phyloP scores from a whole-genome alignment of 1,139 yeast species.

The Blastobotrys petasosporus region DNA sequence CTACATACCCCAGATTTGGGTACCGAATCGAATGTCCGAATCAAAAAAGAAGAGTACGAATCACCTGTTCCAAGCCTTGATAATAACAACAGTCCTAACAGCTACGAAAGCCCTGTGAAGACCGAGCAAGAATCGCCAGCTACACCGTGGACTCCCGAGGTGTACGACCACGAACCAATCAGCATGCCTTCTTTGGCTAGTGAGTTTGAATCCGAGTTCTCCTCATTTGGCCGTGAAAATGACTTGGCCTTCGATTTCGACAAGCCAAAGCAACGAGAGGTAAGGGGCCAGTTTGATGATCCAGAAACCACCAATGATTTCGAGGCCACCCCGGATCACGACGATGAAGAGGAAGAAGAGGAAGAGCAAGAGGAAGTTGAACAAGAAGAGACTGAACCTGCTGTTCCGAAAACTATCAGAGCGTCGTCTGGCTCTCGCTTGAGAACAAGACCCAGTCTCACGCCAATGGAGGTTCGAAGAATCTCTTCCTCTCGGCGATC shows the following conservation, averaged over 20 bases:
- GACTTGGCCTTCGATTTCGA: slow-evolving; percentile 20
- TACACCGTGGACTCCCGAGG: background rate
- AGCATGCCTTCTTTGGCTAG: slow-evolving; percentile 11
- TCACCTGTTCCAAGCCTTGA: slow-evolving; percentile 23
- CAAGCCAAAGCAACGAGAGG: slow-evolving; percentile 10
- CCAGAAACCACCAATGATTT: slow-evolving; percentile 5
- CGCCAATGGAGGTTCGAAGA: slow-evolving; percentile 27
- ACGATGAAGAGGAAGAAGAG: slow-evolving; percentile 12
- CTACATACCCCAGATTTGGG: background rate
- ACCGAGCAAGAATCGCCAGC: slow-evolving; percentile 9
- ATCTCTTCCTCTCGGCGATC: slow-evolving; percentile 16
- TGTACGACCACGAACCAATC: slow-evolving; percentile 2
- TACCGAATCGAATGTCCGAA: background rate
- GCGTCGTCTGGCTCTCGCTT: slow-evolving; percentile 27
- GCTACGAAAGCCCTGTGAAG: slow-evolving; percentile 14
- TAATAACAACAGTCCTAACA: slow-evolving; percentile 16
- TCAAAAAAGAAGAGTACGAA: slow-evolving; percentile 8
- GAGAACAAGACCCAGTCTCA: slow-evolving; percentile 33
- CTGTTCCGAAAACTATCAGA: slow-evolving; percentile 19
- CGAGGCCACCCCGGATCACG: background rate
- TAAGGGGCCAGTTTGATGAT: slow-evolving; percentile 14
- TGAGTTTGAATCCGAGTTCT: slow-evolving; percentile 22
- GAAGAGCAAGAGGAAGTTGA: slow-evolving; percentile 16
- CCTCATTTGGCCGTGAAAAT: slow-evolving; percentile 6
- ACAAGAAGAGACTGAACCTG: slow-evolving; percentile 13